These are phyloP conservation scores for Begonia peltatifolia DNA, from an alignment of 306 rosid species.

Conservation along the genomic window DNA sequence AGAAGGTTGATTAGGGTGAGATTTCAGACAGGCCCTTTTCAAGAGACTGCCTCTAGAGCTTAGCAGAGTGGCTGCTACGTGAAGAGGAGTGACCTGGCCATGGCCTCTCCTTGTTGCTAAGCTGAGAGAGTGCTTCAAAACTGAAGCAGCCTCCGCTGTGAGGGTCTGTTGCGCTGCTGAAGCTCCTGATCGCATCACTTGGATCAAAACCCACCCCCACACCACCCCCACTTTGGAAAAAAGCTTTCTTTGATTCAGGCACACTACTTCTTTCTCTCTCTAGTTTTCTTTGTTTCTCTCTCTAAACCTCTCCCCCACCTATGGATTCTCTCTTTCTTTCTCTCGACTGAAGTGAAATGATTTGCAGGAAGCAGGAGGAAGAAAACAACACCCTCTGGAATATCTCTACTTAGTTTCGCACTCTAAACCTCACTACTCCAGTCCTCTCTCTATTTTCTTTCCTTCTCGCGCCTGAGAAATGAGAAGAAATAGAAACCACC, in stretches of 20 bases:
- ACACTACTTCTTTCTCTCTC: not conserved
- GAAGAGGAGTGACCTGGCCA: constrained; percentile 93
- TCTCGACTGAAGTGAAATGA: too few relatives aligned
- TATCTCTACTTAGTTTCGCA: too few relatives aligned
- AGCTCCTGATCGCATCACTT: constrained; percentile 90
- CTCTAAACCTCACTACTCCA: too few relatives aligned
- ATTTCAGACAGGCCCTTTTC: constrained; percentile 58
- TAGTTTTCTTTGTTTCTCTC: not conserved
- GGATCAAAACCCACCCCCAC: constrained; percentile 39
- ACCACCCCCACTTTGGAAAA: constrained; percentile 20
- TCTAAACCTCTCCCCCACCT: not conserved
- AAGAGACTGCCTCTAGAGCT: constrained; percentile 43
- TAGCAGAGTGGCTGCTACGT: constrained; percentile 72
- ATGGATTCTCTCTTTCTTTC: too few relatives aligned
- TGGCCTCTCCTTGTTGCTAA: constrained; percentile 82
- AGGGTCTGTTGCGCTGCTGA: constrained; percentile 89
- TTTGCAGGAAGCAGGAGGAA: too few relatives aligned
- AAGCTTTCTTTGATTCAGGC: constrained; percentile 3
- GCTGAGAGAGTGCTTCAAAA: constrained; percentile 70
- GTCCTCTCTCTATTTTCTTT: too few relatives aligned
- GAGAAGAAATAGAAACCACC: too few relatives aligned
- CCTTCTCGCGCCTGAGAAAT: too few relatives aligned
- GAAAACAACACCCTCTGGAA: too few relatives aligned
- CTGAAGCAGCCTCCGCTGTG: constrained; percentile 95
- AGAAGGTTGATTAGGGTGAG: constrained; percentile 51